Conservation (phyloP, 2,329 filamentous ascomycete species). For the Diplodia corticola region DNA sequence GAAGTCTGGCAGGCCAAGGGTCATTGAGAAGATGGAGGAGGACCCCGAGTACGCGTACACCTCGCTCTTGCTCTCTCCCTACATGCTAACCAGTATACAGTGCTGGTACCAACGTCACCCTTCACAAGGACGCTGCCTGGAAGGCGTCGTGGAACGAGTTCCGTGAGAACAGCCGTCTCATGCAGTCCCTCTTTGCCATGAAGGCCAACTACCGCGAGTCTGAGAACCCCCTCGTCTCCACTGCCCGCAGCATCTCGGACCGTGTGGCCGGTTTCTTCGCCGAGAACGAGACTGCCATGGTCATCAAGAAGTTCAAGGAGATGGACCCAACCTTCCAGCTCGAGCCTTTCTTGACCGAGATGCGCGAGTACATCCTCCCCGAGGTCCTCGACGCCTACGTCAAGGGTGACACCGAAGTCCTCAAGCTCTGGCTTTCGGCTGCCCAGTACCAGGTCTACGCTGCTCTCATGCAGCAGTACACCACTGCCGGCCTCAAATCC, state of each 20-base stretch:
- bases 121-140: slow-evolving; percentile 97
- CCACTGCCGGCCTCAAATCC: slow-evolving; percentile 86
- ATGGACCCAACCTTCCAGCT: slow-evolving; percentile 96
- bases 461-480: slow-evolving; percentile 95
- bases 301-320: slow-evolving; percentile 95
- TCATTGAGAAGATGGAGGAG: slow-evolving; percentile 41
- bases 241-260: slow-evolving; percentile 91
- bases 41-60: slow-evolving; percentile 61
- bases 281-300: slow-evolving; percentile 95
- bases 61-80: background rate
- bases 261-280: slow-evolving; percentile 93
- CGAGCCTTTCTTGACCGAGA: slow-evolving; percentile 90
- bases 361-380: slow-evolving; percentile 96
- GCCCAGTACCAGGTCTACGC: slow-evolving; percentile 97
- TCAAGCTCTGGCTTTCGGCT: slow-evolving; percentile 94
- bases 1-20: slow-evolving; percentile 39
- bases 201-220: slow-evolving; percentile 92
- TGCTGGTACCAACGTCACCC: slow-evolving; percentile 87
- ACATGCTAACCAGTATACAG: slow-evolving; percentile 53
- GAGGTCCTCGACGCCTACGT: slow-evolving; percentile 98
- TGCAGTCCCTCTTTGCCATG: slow-evolving; percentile 84
- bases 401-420: slow-evolving; percentile 85
- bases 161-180: slow-evolving; percentile 82
- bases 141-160: slow-evolving; percentile 98
- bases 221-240: slow-evolving; percentile 92